phyloP scores from a whole-genome alignment of 2,329 filamentous ascomycete species.

The Hymenoscyphus fructigenus region DNA sequence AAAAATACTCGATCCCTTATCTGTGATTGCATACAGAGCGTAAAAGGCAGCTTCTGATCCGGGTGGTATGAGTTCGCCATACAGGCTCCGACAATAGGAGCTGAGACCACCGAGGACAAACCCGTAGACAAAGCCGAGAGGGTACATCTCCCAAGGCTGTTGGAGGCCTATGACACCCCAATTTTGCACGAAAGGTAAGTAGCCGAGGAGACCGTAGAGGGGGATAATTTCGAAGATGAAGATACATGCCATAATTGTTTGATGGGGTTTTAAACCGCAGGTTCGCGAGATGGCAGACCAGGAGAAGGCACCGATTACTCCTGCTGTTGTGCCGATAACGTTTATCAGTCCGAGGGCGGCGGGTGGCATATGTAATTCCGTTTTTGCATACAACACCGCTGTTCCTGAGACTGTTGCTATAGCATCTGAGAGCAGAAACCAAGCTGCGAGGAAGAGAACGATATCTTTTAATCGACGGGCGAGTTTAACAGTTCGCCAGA shows the following conservation, averaged over 20 bases:
- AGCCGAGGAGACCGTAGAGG: conserved; percentile 84
- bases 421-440: conserved; percentile 93
- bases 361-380: conserved; percentile 83
- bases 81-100: conserved; percentile 88
- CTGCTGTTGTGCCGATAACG: conserved; percentile 81
- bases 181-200: conserved; percentile 72
- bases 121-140: conserved; percentile 84
- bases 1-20: conserved; percentile 93
- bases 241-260: conserved; percentile 92
- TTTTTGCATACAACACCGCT: conserved; percentile 94
- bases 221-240: conserved; percentile 89
- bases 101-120: conserved; percentile 91
- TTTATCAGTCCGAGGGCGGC: conserved; percentile 90
- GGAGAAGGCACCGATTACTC: conserved; percentile 83
- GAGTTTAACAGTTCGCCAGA: conserved; percentile 76
- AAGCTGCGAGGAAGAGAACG: conserved; percentile 76
- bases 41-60: conserved; percentile 96
- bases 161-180: conserved; percentile 81
- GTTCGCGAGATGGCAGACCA: conserved; percentile 78
- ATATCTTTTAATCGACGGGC: conserved; percentile 73
- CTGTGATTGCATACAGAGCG: conserved; percentile 93
- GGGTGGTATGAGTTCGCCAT: conserved; percentile 88
- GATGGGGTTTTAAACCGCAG: conserved; percentile 71
- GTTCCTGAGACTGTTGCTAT: conserved; percentile 94
- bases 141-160: conserved; percentile 95